Percentiles rank a stretch among this genome's conserved stretches.
phyloP scores from a whole-genome alignment of 495 filamentous ascomycete genomes.

The Apodospora peruviana region DNA sequence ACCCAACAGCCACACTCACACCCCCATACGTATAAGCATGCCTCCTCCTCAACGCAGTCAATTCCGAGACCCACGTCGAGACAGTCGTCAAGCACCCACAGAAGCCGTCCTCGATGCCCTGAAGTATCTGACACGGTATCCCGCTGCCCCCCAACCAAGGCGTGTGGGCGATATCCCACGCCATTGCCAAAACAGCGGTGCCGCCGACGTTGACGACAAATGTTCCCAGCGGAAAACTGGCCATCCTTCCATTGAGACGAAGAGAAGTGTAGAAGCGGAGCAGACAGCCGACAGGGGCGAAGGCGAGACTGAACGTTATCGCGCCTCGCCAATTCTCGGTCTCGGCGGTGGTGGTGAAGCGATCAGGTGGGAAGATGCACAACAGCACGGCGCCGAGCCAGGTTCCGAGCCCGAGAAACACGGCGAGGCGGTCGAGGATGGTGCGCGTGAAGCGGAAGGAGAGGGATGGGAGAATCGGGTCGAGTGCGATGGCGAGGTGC shows the following conservation, averaged over 20 bases:
- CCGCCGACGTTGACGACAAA: conserved; percentile 81
- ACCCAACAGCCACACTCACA: conserved; percentile 55
- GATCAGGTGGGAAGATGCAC: conserved; percentile 67
- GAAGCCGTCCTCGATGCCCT: conserved; percentile 84
- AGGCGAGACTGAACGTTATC: conserved; percentile 72
- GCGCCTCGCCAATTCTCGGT: conserved; percentile 65
- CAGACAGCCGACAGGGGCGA: conserved; percentile 79
- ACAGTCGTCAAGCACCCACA: conserved; percentile 88
- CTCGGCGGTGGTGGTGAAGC: conserved; percentile 38
- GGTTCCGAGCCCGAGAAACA: conserved; percentile 59
- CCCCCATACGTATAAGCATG: conserved; percentile 74
- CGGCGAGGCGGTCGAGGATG: conserved; percentile 56
- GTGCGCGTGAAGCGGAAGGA: conserved; percentile 51
- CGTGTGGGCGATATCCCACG: conserved; percentile 67
- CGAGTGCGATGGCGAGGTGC: conserved; percentile 66
- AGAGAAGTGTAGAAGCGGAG: conserved; percentile 67
- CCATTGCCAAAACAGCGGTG: conserved; percentile 57
- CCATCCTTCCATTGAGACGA: conserved; percentile 57
- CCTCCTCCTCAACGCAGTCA: conserved; percentile 58
- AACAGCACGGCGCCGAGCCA: conserved; percentile 81
- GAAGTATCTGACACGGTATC: conserved; percentile 72
- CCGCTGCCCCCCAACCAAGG: conserved; percentile 35
- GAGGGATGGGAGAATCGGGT: conserved; percentile 51
- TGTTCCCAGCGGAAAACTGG: conserved; percentile 80
- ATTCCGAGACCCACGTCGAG: conserved; percentile 85